These are phyloP conservation scores for Sideroxylon spinosum DNA, from an alignment of 179 eudicot genomes.

Conservation along the genomic window DNA sequence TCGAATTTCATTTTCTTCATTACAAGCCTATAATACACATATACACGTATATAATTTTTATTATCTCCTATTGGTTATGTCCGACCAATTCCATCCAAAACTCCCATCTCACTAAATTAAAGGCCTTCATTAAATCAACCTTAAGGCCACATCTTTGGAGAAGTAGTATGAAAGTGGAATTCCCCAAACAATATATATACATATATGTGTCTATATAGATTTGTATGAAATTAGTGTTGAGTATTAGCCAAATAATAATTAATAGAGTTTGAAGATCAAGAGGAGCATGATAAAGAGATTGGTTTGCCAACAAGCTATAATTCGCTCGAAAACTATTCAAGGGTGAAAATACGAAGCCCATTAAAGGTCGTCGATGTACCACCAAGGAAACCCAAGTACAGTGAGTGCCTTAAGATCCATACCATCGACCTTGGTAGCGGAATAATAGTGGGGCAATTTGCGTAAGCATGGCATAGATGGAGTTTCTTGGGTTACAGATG, in stretches of 20 bases:
- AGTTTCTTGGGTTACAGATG: slow-evolving; percentile 35
- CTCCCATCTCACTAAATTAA: too few relatives aligned
- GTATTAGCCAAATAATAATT: not conserved
- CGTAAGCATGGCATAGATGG: slow-evolving; percentile 33
- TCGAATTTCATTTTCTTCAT: too few relatives aligned
- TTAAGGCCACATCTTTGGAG: too few relatives aligned
- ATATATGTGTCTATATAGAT: not conserved
- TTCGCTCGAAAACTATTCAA: not conserved
- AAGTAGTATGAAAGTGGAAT: too few relatives aligned
- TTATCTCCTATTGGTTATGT: too few relatives aligned
- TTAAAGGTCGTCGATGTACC: not conserved
- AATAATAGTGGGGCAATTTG: not conserved
- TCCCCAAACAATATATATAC: too few relatives aligned
- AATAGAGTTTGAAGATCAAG: slow-evolving; percentile 38
- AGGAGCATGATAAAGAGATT: slow-evolving; percentile 26
- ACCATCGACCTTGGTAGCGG: slow-evolving; percentile 43
- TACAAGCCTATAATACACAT: too few relatives aligned
- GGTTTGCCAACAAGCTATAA: slow-evolving; percentile 11
- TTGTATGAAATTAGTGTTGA: not conserved
- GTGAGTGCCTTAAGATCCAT: slow-evolving; percentile 45
- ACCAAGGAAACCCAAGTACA: slow-evolving; percentile 20
- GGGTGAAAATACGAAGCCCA: not conserved
- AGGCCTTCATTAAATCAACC: too few relatives aligned
- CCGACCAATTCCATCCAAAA: too few relatives aligned
- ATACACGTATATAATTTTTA: too few relatives aligned